Percentiles rank a stretch among this genome's conserved stretches.
phyloP scores from a whole-genome alignment of 768 basidiomycete species.

The Vararia minispora region DNA sequence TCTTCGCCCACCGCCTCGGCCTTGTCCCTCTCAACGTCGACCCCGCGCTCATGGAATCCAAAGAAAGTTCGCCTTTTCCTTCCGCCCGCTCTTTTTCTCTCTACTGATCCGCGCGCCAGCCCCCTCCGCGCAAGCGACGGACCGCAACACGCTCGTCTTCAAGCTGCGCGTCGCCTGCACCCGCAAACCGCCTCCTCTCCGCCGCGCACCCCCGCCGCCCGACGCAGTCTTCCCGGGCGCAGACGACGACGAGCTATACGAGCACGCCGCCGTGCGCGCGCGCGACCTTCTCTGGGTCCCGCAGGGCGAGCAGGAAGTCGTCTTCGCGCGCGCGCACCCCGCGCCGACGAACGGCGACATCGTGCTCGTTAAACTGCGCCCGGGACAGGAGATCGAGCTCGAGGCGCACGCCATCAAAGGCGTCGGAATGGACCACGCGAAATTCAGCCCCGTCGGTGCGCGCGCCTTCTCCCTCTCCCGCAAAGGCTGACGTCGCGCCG shows the following conservation, averaged over 20 bases:
- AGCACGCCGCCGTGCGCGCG: slow-evolving; percentile 58
- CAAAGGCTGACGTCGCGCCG: neutral
- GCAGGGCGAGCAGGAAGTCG: slow-evolving; percentile 66
- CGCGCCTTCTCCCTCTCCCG: slow-evolving; percentile 3
- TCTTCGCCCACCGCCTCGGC: slow-evolving; percentile 86
- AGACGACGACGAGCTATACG: slow-evolving; percentile 55
- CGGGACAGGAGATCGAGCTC: slow-evolving; percentile 79
- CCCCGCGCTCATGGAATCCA: slow-evolving; percentile 58
- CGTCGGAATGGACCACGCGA: slow-evolving; percentile 90
- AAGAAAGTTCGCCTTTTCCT: slow-evolving; percentile 23
- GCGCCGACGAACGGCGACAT: slow-evolving; percentile 70
- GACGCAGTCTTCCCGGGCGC: slow-evolving; percentile 23
- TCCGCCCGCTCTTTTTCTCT: neutral
- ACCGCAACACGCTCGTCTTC: slow-evolving; percentile 89
- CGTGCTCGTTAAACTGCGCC: slow-evolving; percentile 82
- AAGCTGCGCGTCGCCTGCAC: slow-evolving; percentile 56
- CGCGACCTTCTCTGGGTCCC: slow-evolving; percentile 66
- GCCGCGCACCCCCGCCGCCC: slow-evolving; percentile 22
- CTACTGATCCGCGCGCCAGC: slow-evolving; percentile 15
- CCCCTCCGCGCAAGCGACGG: slow-evolving; percentile 56
- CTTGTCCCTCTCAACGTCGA: slow-evolving; percentile 84
- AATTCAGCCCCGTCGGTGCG: slow-evolving; percentile 90
- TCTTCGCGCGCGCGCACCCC: slow-evolving; percentile 44
- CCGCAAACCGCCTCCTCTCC: slow-evolving; percentile 43
- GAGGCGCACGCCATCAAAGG: slow-evolving; percentile 90